phyloP scores from a whole-genome alignment of 768 basidiomycete genomes.

The Phallus indusiatus region DNA sequence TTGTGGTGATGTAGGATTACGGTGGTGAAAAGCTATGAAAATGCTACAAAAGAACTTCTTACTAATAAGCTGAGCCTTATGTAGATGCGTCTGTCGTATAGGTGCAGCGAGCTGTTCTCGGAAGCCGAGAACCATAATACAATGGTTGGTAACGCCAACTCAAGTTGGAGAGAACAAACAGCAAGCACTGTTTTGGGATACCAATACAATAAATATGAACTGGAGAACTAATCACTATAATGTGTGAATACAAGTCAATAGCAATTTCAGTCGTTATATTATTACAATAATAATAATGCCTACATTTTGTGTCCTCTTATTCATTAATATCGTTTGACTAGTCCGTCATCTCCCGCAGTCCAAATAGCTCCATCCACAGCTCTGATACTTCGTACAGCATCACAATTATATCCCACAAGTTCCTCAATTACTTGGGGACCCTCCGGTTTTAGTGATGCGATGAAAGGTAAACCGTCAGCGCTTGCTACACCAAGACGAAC shows the following conservation, averaged over 20 bases:
- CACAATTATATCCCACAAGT: conserved; percentile 51
- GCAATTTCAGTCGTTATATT: background rate
- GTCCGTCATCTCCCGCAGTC: conserved; percentile 55
- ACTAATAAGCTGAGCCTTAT: background rate
- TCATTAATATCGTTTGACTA: conserved; percentile 40
- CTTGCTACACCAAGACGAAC: conserved; percentile 40
- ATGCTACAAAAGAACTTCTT: background rate
- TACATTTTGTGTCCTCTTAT: background rate
- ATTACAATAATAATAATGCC: background rate
- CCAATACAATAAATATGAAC: too few species aligned
- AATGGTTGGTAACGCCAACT: too few species aligned
- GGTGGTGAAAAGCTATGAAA: background rate
- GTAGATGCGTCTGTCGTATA: background rate
- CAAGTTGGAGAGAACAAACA: too few species aligned
- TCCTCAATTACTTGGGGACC: conserved; percentile 35
- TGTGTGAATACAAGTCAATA: background rate
- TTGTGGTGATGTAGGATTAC: background rate
- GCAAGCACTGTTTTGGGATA: too few species aligned
- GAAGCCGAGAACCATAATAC: too few species aligned
- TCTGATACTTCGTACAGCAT: conserved; percentile 40
- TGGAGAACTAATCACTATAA: background rate
- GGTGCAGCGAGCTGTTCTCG: too few species aligned
- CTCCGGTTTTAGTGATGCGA: conserved; percentile 34
- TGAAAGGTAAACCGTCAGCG: conserved; percentile 51
- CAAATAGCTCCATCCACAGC: conserved; percentile 33